Conservation (phyloP, 2,329 filamentous ascomycete genomes). For the Dichotomopilus funicola region DNA sequence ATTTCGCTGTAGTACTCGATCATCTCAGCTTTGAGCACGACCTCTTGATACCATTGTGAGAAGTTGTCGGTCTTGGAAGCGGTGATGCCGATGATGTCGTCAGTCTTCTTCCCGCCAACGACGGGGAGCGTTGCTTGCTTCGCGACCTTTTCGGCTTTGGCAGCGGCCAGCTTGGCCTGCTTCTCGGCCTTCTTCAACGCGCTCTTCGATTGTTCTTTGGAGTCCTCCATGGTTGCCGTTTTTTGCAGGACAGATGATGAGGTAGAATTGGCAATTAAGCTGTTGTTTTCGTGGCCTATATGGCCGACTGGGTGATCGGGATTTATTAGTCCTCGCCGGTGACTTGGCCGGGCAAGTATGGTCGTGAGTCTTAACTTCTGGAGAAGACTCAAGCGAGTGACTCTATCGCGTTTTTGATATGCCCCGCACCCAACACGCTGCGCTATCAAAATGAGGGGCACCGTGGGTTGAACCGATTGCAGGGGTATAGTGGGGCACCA, state of each 20-base stretch:
- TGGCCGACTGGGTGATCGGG: not conserved
- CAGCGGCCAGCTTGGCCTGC: constrained; percentile 53
- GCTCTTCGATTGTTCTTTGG: constrained; percentile 49
- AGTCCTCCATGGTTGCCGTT: constrained; percentile 25
- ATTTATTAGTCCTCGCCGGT: not conserved
- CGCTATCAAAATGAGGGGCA: constrained; percentile 19
- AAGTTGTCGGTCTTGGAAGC: constrained; percentile 81
- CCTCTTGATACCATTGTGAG: constrained; percentile 93
- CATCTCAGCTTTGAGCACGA: constrained; percentile 94
- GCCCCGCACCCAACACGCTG: constrained; percentile 19
- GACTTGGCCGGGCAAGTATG: not conserved
- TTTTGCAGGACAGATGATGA: not conserved
- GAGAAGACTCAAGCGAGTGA: not conserved
- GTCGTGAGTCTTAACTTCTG: constrained; percentile 11
- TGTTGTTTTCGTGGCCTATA: not conserved
- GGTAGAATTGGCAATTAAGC: constrained; percentile 1
- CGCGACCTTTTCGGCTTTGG: constrained; percentile 56
- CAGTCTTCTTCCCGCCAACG: constrained; percentile 52
- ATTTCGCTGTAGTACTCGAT: constrained; percentile 87
- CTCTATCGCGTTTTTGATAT: constrained; percentile 14
- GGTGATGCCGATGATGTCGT: constrained; percentile 81
- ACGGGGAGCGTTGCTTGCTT: constrained; percentile 48
- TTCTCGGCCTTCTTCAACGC: constrained; percentile 62
- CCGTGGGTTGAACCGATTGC: constrained; percentile 9
- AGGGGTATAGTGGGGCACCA: constrained; percentile 1